These are phyloP conservation scores for Aspergillus tubingensis DNA, from an alignment of 2,329 filamentous ascomycete species.

Conservation along the genomic window DNA sequence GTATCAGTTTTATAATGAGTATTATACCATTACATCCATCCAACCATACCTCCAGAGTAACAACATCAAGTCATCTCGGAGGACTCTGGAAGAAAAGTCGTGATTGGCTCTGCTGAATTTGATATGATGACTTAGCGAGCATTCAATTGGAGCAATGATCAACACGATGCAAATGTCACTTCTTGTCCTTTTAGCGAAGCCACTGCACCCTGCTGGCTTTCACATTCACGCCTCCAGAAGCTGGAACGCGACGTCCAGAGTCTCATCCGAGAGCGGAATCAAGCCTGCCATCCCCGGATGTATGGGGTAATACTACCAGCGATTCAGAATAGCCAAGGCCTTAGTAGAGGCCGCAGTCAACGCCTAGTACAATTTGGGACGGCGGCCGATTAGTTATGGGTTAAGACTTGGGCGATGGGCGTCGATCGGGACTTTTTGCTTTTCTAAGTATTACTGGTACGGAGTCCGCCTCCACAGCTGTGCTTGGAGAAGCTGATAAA, in stretches of 20 bases:
- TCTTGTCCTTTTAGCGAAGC: neutral
- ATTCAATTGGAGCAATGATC: neutral
- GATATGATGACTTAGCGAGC: neutral
- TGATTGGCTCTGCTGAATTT: neutral
- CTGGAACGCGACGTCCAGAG: neutral
- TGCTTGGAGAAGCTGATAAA: constrained; percentile 1
- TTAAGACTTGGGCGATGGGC: constrained; percentile 7
- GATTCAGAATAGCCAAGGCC: constrained; percentile 1
- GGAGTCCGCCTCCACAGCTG: neutral
- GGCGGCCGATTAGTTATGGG: constrained; percentile 15
- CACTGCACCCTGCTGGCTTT: neutral
- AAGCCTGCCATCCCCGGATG: constrained; percentile 10
- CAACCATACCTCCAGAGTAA: neutral
- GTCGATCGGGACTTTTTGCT: constrained; percentile 16
- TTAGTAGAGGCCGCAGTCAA: neutral
- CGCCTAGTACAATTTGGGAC: constrained; percentile 16
- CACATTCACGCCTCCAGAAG: neutral
- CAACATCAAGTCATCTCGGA: neutral
- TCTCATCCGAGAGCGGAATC: constrained; percentile 1
- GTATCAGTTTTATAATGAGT: constrained; percentile 9
- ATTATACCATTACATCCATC: neutral
- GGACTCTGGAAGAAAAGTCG: neutral
- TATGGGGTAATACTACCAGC: constrained; percentile 13
- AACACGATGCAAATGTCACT: neutral
- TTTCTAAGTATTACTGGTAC: neutral